Percentiles rank a stretch among this genome's conserved stretches.
Evolutionary conservation across 139 green algal genomes (phyloP).

Genomic region (Trebouxia sp.): DNA sequence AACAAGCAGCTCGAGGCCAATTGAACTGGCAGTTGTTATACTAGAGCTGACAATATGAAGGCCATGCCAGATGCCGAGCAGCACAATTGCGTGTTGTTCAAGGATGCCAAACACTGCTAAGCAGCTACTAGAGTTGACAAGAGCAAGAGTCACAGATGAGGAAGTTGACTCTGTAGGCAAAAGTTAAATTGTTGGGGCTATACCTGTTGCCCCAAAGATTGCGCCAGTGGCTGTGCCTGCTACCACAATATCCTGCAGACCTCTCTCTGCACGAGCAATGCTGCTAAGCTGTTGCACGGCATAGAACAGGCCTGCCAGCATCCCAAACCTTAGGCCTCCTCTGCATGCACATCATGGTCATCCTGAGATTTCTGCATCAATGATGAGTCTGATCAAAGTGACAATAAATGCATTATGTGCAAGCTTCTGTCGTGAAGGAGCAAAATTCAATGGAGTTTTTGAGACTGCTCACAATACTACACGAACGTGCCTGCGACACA

Average conservation of each 20-base stretch:
- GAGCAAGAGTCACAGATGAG: too few species aligned
- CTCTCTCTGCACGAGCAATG: constrained; percentile 36
- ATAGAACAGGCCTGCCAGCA: constrained; percentile 46
- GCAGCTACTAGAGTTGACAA: too few species aligned
- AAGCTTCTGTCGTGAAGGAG: background rate
- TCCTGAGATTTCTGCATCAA: background rate
- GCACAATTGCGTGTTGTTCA: too few species aligned
- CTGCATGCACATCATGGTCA: background rate
- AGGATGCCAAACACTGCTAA: too few species aligned
- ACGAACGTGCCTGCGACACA: background rate
- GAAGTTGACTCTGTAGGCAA: background rate
- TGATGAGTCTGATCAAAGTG: background rate
- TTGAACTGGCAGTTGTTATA: too few species aligned
- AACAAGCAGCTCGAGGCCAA: too few species aligned
- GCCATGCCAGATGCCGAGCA: too few species aligned
- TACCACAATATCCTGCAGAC: constrained; percentile 37
- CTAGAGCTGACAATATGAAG: too few species aligned
- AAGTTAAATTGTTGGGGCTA: background rate
- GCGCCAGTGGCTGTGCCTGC: constrained; percentile 41
- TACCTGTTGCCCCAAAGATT: constrained; percentile 32
- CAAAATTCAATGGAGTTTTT: background rate
- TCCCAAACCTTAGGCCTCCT: constrained; percentile 39
- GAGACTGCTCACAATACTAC: background rate
- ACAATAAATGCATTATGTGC: background rate
- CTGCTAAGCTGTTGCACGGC: constrained; percentile 40